Conservation (phyloP, 1,284 basidiomycete species). For the Cystobasidium pallidum region DNA sequence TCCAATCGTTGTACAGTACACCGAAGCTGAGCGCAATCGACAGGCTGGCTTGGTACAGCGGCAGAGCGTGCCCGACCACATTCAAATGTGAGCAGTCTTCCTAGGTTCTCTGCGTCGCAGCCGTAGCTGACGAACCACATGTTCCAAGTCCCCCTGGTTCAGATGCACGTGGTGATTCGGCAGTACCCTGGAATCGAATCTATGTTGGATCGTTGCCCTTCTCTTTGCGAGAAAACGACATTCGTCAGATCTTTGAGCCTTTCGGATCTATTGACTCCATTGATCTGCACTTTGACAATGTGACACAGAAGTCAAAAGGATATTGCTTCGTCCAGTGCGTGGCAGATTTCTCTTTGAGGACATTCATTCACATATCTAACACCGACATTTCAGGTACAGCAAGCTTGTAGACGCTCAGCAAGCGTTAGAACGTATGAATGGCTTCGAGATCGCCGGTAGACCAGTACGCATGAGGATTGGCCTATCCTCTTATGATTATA, state of each 20-base stretch:
- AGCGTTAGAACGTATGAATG: slow-evolving; percentile 97
- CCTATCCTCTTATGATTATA: background rate
- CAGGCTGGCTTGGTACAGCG: slow-evolving; percentile 57
- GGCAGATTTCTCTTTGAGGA: background rate
- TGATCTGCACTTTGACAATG: slow-evolving; percentile 80
- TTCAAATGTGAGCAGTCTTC: slow-evolving; percentile 24
- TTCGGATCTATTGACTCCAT: slow-evolving; percentile 98
- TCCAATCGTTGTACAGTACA: slow-evolving; percentile 92
- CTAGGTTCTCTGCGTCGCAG: background rate
- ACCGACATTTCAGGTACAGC: slow-evolving; percentile 68
- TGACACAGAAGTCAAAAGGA: slow-evolving; percentile 91
- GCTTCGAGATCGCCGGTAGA: slow-evolving; percentile 92
- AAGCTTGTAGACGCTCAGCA: slow-evolving; percentile 87
- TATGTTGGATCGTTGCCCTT: slow-evolving; percentile 97
- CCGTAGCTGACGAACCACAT: background rate
- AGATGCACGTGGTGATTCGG: slow-evolving; percentile 57
- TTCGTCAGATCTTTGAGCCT: slow-evolving; percentile 97
- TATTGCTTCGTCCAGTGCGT: slow-evolving; percentile 95
- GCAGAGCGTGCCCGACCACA: slow-evolving; percentile 39
- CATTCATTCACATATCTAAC: no score
- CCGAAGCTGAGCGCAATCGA: slow-evolving; percentile 91
- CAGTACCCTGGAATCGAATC: slow-evolving; percentile 68
- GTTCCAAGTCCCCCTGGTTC: slow-evolving; percentile 52
- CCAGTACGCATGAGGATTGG: slow-evolving; percentile 63
- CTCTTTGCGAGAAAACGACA: slow-evolving; percentile 92